Evolutionary conservation across 768 basidiomycete species (phyloP).

Genomic region (Suillus ampliporus): DNA sequence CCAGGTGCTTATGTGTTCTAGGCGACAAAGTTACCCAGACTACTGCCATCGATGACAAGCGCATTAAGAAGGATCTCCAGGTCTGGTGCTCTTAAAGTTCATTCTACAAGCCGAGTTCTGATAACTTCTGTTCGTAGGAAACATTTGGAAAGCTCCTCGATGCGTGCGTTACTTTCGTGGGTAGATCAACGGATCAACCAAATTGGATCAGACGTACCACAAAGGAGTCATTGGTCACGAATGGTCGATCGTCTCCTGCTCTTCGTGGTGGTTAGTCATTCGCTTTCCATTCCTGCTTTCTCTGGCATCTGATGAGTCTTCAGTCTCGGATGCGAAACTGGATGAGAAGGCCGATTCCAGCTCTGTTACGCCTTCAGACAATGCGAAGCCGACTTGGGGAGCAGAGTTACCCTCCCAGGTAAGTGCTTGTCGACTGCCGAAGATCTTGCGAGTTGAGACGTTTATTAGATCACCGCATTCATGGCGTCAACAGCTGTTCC

Average conservation of each 20-base stretch:
- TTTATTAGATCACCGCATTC: conserved; percentile 69
- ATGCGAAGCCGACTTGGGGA: conserved; percentile 30
- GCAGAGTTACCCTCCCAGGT: conserved; percentile 37
- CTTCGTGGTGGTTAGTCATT: conserved; percentile 53
- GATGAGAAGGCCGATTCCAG: conserved; percentile 66
- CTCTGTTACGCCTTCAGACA: conserved; percentile 44
- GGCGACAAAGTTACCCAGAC: conserved; percentile 89
- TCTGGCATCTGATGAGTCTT: conserved; percentile 8
- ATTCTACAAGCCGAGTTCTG: background rate
- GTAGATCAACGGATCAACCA: conserved; percentile 73
- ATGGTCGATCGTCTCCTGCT: conserved; percentile 75
- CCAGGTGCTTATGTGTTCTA: conserved; percentile 76
- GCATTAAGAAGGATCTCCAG: conserved; percentile 89
- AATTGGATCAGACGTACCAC: conserved; percentile 79
- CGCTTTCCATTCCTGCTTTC: background rate
- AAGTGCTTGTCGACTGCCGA: background rate
- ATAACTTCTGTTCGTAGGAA: conserved; percentile 53
- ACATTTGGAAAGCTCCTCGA: conserved; percentile 87
- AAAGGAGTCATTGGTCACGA: conserved; percentile 63
- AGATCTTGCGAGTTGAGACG: conserved; percentile 13
- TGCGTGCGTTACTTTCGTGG: conserved; percentile 72
- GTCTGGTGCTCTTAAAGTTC: conserved; percentile 38
- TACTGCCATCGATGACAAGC: conserved; percentile 87
- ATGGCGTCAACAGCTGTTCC: conserved; percentile 74
- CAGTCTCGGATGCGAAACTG: conserved; percentile 47